phyloP scores from a whole-genome alignment of 495 filamentous ascomycete species.

The Corynascus novoguineensis region DNA sequence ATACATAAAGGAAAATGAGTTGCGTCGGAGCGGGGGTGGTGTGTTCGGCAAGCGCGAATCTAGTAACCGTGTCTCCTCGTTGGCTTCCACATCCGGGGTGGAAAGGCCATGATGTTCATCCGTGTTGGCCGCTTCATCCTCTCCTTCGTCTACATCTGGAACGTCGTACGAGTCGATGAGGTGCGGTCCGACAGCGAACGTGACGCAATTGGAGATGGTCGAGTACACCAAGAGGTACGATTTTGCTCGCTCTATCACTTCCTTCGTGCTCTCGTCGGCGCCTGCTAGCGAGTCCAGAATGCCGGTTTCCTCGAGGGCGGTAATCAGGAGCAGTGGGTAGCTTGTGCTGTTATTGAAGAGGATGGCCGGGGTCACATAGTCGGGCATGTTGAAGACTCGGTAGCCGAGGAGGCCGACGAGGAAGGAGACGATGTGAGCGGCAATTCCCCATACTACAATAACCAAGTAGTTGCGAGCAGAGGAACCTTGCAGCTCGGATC shows the following conservation, averaged over 20 bases:
- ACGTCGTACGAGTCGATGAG: conserved; percentile 39
- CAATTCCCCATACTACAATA: conserved; percentile 38
- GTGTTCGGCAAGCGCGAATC: not conserved
- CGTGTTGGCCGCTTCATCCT: not conserved
- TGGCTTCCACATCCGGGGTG: not conserved
- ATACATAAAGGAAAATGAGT: conserved; percentile 4
- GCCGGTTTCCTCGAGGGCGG: conserved; percentile 59
- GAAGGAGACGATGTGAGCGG: conserved; percentile 42
- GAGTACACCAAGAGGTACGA: conserved; percentile 63
- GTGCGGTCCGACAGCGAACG: conserved; percentile 59
- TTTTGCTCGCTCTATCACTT: conserved; percentile 60
- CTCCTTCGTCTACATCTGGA: conserved; percentile 27
- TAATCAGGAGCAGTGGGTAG: conserved; percentile 62
- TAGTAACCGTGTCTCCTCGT: conserved; percentile 22
- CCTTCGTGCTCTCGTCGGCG: conserved; percentile 36
- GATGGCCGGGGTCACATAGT: conserved; percentile 61
- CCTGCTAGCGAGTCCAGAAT: conserved; percentile 48
- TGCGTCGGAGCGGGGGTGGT: not conserved
- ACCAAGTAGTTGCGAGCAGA: conserved; percentile 52
- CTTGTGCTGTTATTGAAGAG: conserved; percentile 75
- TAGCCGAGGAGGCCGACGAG: conserved; percentile 37
- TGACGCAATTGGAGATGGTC: conserved; percentile 37
- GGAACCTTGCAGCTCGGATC: conserved; percentile 55
- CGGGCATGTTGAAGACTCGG: conserved; percentile 45
- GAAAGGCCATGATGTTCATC: not conserved